Evolutionary conservation across 2,329 filamentous ascomycete species (phyloP).

Genomic region (Rhytidhysteron rufulum): DNA sequence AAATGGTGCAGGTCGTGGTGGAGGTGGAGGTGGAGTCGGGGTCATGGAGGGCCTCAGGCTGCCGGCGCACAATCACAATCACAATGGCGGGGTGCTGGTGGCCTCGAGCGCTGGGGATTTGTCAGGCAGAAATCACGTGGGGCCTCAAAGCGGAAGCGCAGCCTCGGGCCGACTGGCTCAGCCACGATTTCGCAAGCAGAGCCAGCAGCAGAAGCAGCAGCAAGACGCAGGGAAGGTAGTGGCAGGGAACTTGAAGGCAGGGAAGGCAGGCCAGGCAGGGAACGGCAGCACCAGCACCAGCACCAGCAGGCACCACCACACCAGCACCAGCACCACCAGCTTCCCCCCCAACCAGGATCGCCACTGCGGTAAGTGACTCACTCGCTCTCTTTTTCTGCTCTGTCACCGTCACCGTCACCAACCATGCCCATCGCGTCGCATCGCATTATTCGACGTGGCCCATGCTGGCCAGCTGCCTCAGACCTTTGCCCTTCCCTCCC

Average conservation of each 20-base stretch:
- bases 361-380: conserved; percentile 3
- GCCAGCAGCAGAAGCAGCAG: too few species aligned
- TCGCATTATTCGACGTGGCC: conserved; percentile 6
- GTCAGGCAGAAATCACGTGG: conserved; percentile 1
- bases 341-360: background rate
- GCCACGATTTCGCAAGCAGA: conserved; percentile 1
- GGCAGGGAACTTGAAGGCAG: background rate
- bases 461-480: conserved; percentile 3
- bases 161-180: conserved; percentile 1
- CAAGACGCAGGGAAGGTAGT: too few species aligned
- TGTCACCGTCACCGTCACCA: too few species aligned
- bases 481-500: background rate
- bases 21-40: too few species aligned
- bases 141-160: too few species aligned
- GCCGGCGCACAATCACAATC: too few species aligned
- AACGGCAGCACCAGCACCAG: too few species aligned
- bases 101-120: background rate
- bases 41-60: too few species aligned
- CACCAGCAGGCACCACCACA: too few species aligned
- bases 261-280: background rate
- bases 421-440: background rate
- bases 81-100: too few species aligned
- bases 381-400: too few species aligned
- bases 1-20: too few species aligned
- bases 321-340: conserved; percentile 1